Conservation (phyloP, 306 rosid genomes). For the Rubus parviflorus region DNA sequence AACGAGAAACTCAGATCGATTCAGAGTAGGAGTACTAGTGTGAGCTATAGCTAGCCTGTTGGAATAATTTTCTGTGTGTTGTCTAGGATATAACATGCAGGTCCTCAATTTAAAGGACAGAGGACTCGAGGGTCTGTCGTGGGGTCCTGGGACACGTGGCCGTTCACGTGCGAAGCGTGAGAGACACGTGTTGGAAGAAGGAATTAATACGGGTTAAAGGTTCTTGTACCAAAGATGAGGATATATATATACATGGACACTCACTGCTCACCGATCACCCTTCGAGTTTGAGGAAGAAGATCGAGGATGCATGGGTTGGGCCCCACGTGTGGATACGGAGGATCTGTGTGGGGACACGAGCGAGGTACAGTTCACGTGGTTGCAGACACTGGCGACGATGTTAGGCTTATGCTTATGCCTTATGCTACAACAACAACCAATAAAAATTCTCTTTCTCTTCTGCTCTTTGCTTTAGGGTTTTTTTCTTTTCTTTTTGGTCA, state of each 20-base stretch:
- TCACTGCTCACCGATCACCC: background rate
- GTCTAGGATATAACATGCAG: constrained; percentile 51
- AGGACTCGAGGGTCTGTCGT: background rate
- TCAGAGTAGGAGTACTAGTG: background rate
- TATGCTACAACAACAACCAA: constrained; percentile 12
- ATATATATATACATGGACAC: background rate
- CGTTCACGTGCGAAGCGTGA: constrained; percentile 43
- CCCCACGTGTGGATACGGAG: constrained; percentile 71
- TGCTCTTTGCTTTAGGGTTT: background rate
- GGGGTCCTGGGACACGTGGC: constrained; percentile 34
- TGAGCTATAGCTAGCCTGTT: background rate
- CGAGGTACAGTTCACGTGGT: constrained; percentile 58
- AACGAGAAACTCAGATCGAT: constrained; percentile 15
- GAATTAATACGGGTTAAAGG: constrained; percentile 2
- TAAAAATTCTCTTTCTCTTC: constrained; percentile 19
- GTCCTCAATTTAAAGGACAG: constrained; percentile 59
- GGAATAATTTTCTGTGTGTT: background rate
- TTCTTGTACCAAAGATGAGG: background rate
- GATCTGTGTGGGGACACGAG: constrained; percentile 69
- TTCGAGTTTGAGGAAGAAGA: background rate
- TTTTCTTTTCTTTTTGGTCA: too few species aligned
- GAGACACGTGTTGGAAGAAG: constrained; percentile 46
- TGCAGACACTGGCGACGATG: constrained; percentile 35
- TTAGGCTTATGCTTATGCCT: constrained; percentile 7
- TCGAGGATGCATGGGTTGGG: constrained; percentile 23